Evolutionary conservation across 2,329 filamentous ascomycete species (phyloP).

Genomic region (Clonostachys chloroleuca): DNA sequence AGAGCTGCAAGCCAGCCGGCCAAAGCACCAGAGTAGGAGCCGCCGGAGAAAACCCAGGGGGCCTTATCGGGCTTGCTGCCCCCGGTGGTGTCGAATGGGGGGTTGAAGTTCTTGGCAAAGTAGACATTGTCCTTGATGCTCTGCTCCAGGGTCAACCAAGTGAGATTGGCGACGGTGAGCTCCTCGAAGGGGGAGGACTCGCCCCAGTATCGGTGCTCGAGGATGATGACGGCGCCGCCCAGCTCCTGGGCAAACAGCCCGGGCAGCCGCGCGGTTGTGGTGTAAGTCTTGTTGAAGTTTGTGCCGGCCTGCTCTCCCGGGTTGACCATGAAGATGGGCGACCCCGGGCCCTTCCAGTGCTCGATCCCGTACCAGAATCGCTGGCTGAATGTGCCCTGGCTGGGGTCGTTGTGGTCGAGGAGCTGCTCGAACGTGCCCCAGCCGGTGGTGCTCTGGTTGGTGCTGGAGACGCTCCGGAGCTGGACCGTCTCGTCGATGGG

Average conservation of each 20-base stretch:
- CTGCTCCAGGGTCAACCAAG: slow-evolving; percentile 76
- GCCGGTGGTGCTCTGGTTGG: neutral
- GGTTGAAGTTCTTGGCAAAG: slow-evolving; percentile 68
- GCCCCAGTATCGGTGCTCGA: slow-evolving; percentile 84
- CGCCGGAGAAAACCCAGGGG: slow-evolving; percentile 73
- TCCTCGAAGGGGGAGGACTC: slow-evolving; percentile 62
- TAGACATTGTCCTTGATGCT: slow-evolving; percentile 71
- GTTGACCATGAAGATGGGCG: slow-evolving; percentile 68
- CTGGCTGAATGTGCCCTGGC: slow-evolving; percentile 58
- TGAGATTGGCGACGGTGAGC: slow-evolving; percentile 61
- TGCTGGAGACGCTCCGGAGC: neutral
- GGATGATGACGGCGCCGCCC: slow-evolving; percentile 66
- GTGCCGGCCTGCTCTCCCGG: slow-evolving; percentile 59
- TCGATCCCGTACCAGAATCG: slow-evolving; percentile 78
- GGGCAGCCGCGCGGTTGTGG: slow-evolving; percentile 69
- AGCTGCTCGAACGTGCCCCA: slow-evolving; percentile 42
- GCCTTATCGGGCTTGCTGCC: slow-evolving; percentile 60
- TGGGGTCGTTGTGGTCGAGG: slow-evolving; percentile 53
- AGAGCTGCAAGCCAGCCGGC: slow-evolving; percentile 67
- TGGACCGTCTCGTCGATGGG: neutral
- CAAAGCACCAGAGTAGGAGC: slow-evolving; percentile 74
- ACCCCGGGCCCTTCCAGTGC: slow-evolving; percentile 70
- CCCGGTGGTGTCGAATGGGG: slow-evolving; percentile 59
- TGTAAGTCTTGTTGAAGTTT: slow-evolving; percentile 50
- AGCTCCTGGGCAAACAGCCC: slow-evolving; percentile 62